Conservation (phyloP, 1,284 basidiomycete genomes). For the Agroathelia rolfsii region DNA sequence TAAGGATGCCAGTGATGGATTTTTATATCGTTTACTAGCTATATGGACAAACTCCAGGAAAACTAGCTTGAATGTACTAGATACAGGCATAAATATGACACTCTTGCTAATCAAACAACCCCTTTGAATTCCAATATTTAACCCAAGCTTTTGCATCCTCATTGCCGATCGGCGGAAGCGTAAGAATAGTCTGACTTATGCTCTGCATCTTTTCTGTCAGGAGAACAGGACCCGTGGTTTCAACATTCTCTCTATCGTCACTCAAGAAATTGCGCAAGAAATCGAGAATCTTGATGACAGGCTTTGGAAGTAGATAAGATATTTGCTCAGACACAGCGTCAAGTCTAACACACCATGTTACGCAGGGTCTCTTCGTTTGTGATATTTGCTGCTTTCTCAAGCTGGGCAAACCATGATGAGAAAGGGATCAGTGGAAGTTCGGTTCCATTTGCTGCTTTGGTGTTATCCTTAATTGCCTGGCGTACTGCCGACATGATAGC, state of each 20-base stretch:
- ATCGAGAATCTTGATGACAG: constrained; percentile 24
- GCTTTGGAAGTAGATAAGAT: too few species aligned
- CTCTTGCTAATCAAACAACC: too few species aligned
- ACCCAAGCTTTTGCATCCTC: constrained; percentile 18
- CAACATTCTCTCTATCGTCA: too few species aligned
- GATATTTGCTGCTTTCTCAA: constrained; percentile 15
- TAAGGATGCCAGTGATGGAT: too few species aligned
- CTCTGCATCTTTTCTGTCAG: constrained; percentile 14
- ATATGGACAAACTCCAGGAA: too few species aligned
- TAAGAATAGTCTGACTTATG: constrained; percentile 17
- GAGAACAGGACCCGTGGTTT: too few species aligned
- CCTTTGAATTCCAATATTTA: constrained; percentile 17
- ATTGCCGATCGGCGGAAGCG: constrained; percentile 11
- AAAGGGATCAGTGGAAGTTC: constrained; percentile 20
- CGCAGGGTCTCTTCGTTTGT: constrained; percentile 13
- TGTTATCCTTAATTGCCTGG: constrained; percentile 13
- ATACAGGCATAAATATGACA: too few species aligned
- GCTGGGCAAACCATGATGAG: constrained; percentile 19
- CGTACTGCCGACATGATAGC: constrained; percentile 17
- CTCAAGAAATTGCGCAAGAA: constrained; percentile 19
- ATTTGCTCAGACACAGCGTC: too few species aligned
- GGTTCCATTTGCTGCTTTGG: constrained; percentile 6
- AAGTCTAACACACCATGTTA: constrained; percentile 17
- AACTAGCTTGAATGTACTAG: too few species aligned
- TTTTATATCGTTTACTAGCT: too few species aligned